A percentile compares a stretch with the other conserved stretches of the same genome.
Evolutionary conservation across 164 flowering plant species (phyloP).

Genomic region (Magnolia officinalis): DNA sequence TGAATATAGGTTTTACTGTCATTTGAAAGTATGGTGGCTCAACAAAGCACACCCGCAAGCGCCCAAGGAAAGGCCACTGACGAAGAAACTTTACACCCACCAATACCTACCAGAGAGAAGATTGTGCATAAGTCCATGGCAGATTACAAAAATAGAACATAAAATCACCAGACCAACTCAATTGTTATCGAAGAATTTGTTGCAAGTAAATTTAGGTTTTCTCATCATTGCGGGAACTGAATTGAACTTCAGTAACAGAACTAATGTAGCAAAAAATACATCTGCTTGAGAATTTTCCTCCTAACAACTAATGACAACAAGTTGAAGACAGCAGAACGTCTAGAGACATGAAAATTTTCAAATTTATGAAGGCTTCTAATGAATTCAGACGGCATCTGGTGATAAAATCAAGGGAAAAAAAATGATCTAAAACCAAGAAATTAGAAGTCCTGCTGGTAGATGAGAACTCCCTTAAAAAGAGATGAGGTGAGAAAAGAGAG

Average conservation of each 20-base stretch:
- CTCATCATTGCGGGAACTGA: neutral
- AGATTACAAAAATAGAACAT: neutral
- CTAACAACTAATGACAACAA: too few species aligned
- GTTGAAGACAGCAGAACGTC: neutral
- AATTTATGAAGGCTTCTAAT: too few species aligned
- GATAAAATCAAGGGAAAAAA: too few species aligned
- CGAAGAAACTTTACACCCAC: slow-evolving; percentile 85
- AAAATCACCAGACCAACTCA: neutral
- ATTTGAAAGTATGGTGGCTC: slow-evolving; percentile 97
- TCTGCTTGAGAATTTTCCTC: neutral
- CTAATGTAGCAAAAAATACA: neutral
- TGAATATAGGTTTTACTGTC: slow-evolving; percentile 87
- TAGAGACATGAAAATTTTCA: neutral
- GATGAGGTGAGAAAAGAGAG: too few species aligned
- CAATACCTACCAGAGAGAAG: slow-evolving; percentile 47
- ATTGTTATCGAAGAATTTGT: neutral
- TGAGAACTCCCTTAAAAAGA: too few species aligned
- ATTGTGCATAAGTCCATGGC: neutral
- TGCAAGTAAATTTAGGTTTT: neutral
- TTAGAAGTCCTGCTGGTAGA: too few species aligned
- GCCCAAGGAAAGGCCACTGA: slow-evolving; percentile 82
- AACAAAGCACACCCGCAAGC: slow-evolving; percentile 84
- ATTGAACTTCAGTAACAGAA: neutral
- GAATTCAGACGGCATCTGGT: too few species aligned
- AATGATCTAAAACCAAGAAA: too few species aligned